Percentiles rank a stretch among this genome's conserved stretches.
Evolutionary conservation across 345 rosid genomes (phyloP).

Genomic region (Syzygium jambos): DNA sequence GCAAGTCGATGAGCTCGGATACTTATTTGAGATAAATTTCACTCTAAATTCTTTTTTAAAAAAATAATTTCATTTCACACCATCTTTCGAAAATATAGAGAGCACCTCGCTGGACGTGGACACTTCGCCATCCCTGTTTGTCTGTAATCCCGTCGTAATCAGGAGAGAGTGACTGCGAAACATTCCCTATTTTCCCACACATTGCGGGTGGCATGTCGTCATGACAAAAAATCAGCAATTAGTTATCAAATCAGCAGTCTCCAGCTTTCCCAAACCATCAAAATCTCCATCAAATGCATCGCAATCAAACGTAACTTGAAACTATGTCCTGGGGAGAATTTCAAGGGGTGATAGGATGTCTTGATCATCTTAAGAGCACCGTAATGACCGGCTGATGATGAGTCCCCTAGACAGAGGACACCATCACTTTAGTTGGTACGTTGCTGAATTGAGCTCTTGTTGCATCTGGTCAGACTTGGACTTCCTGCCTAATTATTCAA

Average conservation of each 20-base stretch:
- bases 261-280: neutral
- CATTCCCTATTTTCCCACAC: neutral
- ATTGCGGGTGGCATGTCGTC: neutral
- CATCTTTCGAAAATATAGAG: neutral
- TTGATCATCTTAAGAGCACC: neutral
- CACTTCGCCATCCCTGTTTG: neutral
- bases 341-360: neutral
- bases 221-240: neutral
- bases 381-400: neutral
- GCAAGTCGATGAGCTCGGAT: neutral
- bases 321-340: neutral
- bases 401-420: neutral
- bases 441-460: neutral
- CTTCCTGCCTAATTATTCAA: constrained; percentile 2
- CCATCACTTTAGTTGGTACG: neutral
- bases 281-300: neutral
- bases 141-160: neutral
- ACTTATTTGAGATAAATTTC: neutral
- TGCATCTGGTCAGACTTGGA: neutral
- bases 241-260: neutral
- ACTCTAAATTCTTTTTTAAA: neutral
- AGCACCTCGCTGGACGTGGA: neutral
- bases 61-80: neutral
- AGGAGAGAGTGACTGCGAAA: neutral
- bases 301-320: neutral